Base-by-base conservation (phyloP, 2,329 filamentous ascomycete species). In the Claviceps maximensis region DNA sequence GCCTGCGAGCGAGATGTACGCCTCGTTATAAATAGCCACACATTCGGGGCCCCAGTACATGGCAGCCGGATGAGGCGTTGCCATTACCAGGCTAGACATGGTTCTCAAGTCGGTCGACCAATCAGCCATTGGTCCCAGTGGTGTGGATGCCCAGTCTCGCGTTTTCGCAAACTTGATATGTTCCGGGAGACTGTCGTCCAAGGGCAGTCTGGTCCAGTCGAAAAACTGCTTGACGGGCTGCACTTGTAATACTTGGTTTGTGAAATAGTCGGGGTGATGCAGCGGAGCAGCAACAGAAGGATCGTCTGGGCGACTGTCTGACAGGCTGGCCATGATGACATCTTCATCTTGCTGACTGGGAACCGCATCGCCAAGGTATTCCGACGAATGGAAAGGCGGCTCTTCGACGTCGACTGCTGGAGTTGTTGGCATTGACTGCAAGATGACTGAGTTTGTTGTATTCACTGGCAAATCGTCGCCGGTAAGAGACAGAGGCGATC, bases 31-130 rank as follows among this genome's bases (percentile, higher is more conserved):
- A 10, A 89, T 78, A 8, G 77, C 76, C 17, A 82, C 75, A 44
- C 79, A 72, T 13, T 89, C 82, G 2, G 75, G 72, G 0, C 87
- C 87, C 87, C 87, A 91, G 64, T 90, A 91, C 74, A 89, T 80
- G 8, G 84, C 83, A 5, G 83, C 80, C 1, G 85, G 84, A 61
- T 89, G 82, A 12, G 86, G 86, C 54, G 80, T 85, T 15, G 79
- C 84, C 86, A 93, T 89, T 59, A 94, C 81, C 45, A 91, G 69
- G 64, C 90, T 91, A 49, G 86, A 84, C 82, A 90, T 87, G 57
- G 82, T 79, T 52, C 88, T 78, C 49, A 93, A 69, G 59, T 89
- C 85, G 31, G 78, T 70, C 1, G 77, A 71, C 87, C 87, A 94
- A 48, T 74, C 70, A 57, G 87, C 83, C 21, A 93, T 88, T 0